These are phyloP conservation scores for Penicillium fimorum DNA, from an alignment of 495 filamentous ascomycete genomes.

Conservation along the genomic window DNA sequence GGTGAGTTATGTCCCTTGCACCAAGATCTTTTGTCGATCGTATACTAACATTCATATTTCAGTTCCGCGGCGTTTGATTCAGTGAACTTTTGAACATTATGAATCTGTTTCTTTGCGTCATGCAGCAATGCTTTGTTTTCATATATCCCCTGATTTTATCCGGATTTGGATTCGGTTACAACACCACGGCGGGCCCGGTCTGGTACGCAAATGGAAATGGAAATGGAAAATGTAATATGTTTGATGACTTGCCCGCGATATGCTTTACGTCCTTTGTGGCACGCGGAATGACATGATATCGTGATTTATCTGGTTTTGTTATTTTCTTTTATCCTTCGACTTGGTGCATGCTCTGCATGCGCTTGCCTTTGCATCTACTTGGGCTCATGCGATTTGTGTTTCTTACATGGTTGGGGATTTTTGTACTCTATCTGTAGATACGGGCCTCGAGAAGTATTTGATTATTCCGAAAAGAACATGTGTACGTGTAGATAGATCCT, in stretches of 20 bases:
- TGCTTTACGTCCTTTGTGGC: constrained; percentile 7
- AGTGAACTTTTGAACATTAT: constrained; percentile 12
- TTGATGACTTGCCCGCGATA: constrained; percentile 20
- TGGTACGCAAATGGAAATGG: constrained; percentile 22
- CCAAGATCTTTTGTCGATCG: not conserved
- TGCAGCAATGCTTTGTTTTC: constrained; percentile 22
- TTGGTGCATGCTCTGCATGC: not conserved
- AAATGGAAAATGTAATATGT: constrained; percentile 21
- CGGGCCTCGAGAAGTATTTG: not conserved
- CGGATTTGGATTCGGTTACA: constrained; percentile 13
- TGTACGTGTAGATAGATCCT: not conserved
- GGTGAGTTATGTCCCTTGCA: constrained; percentile 36
- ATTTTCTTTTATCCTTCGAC: not conserved
- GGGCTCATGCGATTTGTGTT: not conserved
- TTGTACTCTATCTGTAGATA: constrained; percentile 26
- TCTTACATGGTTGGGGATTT: not conserved
- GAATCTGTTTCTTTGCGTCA: constrained; percentile 20
- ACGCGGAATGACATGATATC: constrained; percentile 11
- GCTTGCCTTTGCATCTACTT: not conserved
- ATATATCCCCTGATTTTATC: constrained; percentile 23
- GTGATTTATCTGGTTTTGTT: constrained; percentile 3
- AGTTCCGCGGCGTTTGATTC: constrained; percentile 53
- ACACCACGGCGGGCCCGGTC: constrained; percentile 36
- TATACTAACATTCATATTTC: constrained; percentile 19
- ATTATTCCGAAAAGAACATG: not conserved